Percentiles rank a stretch among this genome's conserved stretches.
Conservation (phyloP, 2,329 filamentous ascomycete species). For the Fusarium nanum region DNA sequence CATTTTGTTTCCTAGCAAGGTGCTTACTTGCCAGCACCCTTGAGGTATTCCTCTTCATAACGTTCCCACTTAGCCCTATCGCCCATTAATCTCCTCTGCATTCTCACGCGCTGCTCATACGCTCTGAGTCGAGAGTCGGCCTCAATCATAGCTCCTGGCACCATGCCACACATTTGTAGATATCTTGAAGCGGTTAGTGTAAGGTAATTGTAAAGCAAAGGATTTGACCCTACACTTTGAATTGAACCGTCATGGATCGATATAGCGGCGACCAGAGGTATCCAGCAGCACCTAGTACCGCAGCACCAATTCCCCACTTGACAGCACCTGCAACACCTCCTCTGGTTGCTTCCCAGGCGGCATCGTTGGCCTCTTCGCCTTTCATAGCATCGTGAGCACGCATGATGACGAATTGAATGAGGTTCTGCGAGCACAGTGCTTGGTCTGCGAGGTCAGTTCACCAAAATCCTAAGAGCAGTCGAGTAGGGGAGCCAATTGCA, state of each 20-base stretch:
- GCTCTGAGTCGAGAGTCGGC: constrained; percentile 75
- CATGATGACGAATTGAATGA: constrained; percentile 33
- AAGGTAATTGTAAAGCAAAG: neutral
- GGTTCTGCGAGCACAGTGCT: neutral
- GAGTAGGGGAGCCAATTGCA: neutral
- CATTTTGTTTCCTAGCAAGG: neutral
- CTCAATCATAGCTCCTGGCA: constrained; percentile 80
- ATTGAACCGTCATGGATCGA: constrained; percentile 77
- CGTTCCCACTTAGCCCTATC: constrained; percentile 76
- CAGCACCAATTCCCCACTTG: constrained; percentile 78
- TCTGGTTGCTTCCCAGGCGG: constrained; percentile 76
- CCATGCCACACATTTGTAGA: constrained; percentile 87
- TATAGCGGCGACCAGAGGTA: constrained; percentile 77
- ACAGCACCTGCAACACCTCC: constrained; percentile 75
- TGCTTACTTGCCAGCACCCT: constrained; percentile 54
- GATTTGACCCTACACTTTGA: constrained; percentile 73
- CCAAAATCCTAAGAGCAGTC: no score
- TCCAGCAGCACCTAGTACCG: constrained; percentile 70
- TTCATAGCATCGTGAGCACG: constrained; percentile 63
- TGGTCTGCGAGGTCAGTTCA: neutral
- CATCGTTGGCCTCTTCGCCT: constrained; percentile 74
- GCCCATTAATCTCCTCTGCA: constrained; percentile 70
- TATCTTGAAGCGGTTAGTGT: constrained; percentile 64
- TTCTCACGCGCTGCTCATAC: constrained; percentile 74
- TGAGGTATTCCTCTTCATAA: constrained; percentile 71